Conservation (phyloP, 2,329 filamentous ascomycete genomes). For the Colletotrichum sidae region DNA sequence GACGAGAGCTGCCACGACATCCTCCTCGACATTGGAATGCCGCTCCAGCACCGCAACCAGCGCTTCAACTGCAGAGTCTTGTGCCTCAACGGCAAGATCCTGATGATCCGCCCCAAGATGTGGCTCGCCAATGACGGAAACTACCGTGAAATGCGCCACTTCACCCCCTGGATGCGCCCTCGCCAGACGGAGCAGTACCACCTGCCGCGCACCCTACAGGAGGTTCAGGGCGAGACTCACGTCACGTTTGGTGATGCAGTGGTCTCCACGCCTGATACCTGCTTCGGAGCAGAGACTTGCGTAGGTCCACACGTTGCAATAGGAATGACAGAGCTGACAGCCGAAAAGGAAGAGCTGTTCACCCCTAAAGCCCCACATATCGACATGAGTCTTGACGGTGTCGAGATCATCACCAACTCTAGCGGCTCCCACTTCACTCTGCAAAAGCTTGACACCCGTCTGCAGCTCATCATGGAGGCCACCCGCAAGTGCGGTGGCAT, state of each 20-base stretch:
- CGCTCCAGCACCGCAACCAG: conserved; percentile 64
- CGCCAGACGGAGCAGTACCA: conserved; percentile 73
- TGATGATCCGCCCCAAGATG: conserved; percentile 79
- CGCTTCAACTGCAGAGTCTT: conserved; percentile 53
- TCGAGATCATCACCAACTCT: conserved; percentile 79
- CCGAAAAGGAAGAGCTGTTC: conserved; percentile 67
- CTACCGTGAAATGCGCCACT: conserved; percentile 71
- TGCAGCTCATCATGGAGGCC: conserved; percentile 74
- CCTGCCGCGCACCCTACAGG: conserved; percentile 68
- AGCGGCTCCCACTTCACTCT: conserved; percentile 72
- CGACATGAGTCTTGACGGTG: conserved; percentile 58
- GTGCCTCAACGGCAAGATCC: conserved; percentile 71
- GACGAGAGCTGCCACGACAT: conserved; percentile 73
- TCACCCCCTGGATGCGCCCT: conserved; percentile 71
- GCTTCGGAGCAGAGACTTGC: conserved; percentile 69
- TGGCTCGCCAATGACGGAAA: conserved; percentile 76
- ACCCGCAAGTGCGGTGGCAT: conserved; percentile 60
- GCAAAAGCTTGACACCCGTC: conserved; percentile 72
- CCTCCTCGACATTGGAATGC: conserved; percentile 72
- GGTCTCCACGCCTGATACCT: conserved; percentile 69
- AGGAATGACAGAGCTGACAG: neutral
- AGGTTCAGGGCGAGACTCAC: conserved; percentile 57
- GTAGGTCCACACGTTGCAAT: conserved; percentile 42
- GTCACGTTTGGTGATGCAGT: conserved; percentile 78
- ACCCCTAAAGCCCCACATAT: conserved; percentile 58